A percentile compares a stretch with the other conserved stretches of the same genome.
phyloP scores from a whole-genome alignment of 108 stramenopile species.

The Fistulifera pelliculosa region DNA sequence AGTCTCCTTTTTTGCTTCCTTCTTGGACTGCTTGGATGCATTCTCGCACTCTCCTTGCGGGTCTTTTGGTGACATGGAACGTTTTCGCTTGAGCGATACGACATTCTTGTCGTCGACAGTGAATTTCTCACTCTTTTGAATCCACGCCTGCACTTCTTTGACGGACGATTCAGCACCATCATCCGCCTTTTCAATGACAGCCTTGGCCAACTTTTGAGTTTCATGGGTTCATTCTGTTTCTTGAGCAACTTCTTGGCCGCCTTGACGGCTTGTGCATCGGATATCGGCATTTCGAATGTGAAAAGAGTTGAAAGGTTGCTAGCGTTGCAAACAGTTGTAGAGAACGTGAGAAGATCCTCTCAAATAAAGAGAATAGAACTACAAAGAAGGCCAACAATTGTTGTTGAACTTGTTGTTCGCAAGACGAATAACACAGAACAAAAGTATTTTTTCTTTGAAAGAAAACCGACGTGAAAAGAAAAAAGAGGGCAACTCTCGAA shows the following conservation, averaged over 20 bases:
- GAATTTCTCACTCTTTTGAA: conserved; percentile 53
- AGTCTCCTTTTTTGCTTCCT: conserved; percentile 2
- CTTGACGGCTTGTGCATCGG: conserved; percentile 25
- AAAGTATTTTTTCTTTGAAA: too few relatives aligned
- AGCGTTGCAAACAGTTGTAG: too few relatives aligned
- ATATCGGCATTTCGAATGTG: too few relatives aligned
- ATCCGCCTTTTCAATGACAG: conserved; percentile 41
- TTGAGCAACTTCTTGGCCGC: conserved; percentile 68
- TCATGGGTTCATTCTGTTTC: conserved; percentile 52
- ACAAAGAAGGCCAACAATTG: too few relatives aligned
- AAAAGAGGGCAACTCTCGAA: too few relatives aligned
- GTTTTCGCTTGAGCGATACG: conserved; percentile 17
- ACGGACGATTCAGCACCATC: conserved; percentile 18
- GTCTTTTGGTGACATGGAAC: conserved; percentile 19
- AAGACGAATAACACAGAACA: too few relatives aligned
- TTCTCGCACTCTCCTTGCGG: conserved; percentile 22
- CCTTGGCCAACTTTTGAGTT: conserved; percentile 62
- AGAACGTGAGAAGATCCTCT: too few relatives aligned
- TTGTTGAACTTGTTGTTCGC: too few relatives aligned
- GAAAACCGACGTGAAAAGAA: too few relatives aligned
- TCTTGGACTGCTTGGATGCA: conserved; percentile 1
- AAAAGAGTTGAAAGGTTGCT: too few relatives aligned
- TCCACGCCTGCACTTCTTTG: conserved; percentile 45
- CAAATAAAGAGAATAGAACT: too few relatives aligned
- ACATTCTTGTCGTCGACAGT: conserved; percentile 58